Evolutionary conservation across 1,139 yeast genomes (phyloP).

Genomic region (Candida glucosophila): DNA sequence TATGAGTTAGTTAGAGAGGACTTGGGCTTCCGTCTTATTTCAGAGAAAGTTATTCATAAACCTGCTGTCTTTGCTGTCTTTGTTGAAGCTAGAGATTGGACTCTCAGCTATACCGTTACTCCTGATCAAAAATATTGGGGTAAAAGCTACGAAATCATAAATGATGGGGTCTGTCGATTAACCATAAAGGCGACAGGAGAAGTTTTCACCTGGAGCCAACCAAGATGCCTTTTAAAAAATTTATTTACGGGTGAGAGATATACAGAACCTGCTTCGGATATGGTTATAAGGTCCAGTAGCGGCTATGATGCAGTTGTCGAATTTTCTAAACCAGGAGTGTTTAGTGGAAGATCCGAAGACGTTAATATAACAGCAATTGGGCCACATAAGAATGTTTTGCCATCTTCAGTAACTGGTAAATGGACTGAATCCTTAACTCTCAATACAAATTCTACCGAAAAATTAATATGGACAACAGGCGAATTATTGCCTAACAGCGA

Average conservation of each 20-base stretch:
- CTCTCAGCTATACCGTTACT: constrained; percentile 60
- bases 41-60: constrained; percentile 76
- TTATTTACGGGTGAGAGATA: constrained; percentile 92
- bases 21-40: constrained; percentile 54
- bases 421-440: constrained; percentile 64
- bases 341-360: constrained; percentile 82
- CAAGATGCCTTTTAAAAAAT: constrained; percentile 75
- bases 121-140: constrained; percentile 96
- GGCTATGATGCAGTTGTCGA: constrained; percentile 66
- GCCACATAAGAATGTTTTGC: constrained; percentile 23
- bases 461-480: constrained; percentile 59
- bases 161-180: constrained; percentile 59
- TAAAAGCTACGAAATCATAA: constrained; percentile 75
- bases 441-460: constrained; percentile 32
- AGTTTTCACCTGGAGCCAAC: constrained; percentile 70
- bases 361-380: constrained; percentile 49
- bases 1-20: constrained; percentile 78
- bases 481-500: constrained; percentile 49
- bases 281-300: constrained; percentile 57
- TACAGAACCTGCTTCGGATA: constrained; percentile 73
- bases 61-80: constrained; percentile 79
- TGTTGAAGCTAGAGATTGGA: constrained; percentile 71
- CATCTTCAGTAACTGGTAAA: constrained; percentile 50
- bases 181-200: constrained; percentile 57
- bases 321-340: constrained; percentile 68